Conservation (phyloP, 805 yeast genomes). For the Yarrowia divulgata region DNA sequence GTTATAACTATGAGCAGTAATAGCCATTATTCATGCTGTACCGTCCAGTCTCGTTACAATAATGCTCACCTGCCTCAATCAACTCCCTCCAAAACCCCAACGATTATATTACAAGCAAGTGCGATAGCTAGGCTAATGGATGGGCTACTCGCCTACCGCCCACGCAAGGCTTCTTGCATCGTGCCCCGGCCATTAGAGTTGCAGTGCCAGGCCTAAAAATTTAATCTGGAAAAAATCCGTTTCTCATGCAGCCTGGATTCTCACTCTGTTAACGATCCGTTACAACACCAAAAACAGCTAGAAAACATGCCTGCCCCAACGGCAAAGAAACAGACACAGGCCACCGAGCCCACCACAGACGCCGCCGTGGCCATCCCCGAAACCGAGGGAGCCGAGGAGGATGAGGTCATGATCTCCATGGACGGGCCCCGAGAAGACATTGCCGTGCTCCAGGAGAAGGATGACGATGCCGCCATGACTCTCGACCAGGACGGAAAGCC, state of each 20-base stretch:
- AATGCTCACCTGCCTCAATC: no score
- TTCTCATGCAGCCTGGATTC: slow-evolving; percentile 19
- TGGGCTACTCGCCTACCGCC: no score
- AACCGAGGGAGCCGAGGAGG: slow-evolving; percentile 24
- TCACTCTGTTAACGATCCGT: slow-evolving; percentile 15
- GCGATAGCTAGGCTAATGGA: no score
- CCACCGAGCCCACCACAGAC: slow-evolving; percentile 52
- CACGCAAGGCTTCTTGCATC: not conserved
- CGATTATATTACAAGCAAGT: no score
- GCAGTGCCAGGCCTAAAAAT: slow-evolving; percentile 4
- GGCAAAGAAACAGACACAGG: slow-evolving; percentile 45
- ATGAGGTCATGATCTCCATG: slow-evolving; percentile 51
- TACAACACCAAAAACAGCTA: not conserved
- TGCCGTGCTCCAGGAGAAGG: slow-evolving; percentile 50
- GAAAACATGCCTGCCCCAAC: slow-evolving; percentile 51
- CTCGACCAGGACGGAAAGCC: slow-evolving; percentile 90
- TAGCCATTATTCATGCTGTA: no score
- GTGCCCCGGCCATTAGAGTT: slow-evolving; percentile 3
- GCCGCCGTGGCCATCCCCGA: slow-evolving; percentile 53
- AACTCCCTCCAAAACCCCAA: not conserved
- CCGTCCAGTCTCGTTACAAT: no score
- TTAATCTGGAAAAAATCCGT: slow-evolving; percentile 31
- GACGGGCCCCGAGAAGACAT: slow-evolving; percentile 51
- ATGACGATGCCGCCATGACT: slow-evolving; percentile 52
- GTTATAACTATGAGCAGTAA: no score